Evolutionary conservation across 768 basidiomycete species (phyloP).

Genomic region (Xerocomellus intermedius): DNA sequence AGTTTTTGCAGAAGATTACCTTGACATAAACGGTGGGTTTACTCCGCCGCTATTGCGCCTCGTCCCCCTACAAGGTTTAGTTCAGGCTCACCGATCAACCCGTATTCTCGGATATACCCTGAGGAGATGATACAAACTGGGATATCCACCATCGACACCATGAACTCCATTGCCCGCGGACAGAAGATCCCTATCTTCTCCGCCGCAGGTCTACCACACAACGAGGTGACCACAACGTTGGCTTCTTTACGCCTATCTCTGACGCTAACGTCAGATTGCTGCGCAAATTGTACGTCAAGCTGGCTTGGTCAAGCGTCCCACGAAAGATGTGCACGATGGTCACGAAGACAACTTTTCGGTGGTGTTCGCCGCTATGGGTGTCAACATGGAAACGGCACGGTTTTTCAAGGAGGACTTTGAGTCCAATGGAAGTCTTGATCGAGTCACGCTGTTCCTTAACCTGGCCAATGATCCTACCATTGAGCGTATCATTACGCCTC

Average conservation of each 20-base stretch:
- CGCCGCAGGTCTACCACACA: conserved; percentile 97
- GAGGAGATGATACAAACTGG: conserved; percentile 99
- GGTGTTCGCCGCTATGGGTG: conserved; percentile 99
- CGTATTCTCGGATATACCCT: conserved; percentile 97
- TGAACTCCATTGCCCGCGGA: conserved; percentile 99
- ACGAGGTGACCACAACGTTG: conserved; percentile 62
- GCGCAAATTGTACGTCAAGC: conserved; percentile 99
- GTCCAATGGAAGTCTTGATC: conserved; percentile 95
- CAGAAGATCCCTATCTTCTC: conserved; percentile 99
- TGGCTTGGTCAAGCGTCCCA: conserved; percentile 93
- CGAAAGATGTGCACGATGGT: conserved; percentile 96
- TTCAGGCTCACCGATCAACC: conserved; percentile 95
- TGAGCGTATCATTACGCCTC: conserved; percentile 99
- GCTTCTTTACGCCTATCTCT: conserved; percentile 24
- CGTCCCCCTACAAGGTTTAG: conserved; percentile 15
- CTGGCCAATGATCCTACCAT: conserved; percentile 99
- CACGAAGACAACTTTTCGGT: conserved; percentile 99
- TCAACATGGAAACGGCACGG: conserved; percentile 99
- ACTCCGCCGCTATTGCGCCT: background rate
- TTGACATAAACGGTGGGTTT: conserved; percentile 93
- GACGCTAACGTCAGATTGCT: conserved; percentile 68
- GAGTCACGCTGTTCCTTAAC: conserved; percentile 98
- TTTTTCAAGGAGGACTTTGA: conserved; percentile 99
- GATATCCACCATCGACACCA: conserved; percentile 96
- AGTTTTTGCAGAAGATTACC: conserved; percentile 98